Conservation (phyloP, 805 yeast genomes). For the Teunomyces gatunensis region DNA sequence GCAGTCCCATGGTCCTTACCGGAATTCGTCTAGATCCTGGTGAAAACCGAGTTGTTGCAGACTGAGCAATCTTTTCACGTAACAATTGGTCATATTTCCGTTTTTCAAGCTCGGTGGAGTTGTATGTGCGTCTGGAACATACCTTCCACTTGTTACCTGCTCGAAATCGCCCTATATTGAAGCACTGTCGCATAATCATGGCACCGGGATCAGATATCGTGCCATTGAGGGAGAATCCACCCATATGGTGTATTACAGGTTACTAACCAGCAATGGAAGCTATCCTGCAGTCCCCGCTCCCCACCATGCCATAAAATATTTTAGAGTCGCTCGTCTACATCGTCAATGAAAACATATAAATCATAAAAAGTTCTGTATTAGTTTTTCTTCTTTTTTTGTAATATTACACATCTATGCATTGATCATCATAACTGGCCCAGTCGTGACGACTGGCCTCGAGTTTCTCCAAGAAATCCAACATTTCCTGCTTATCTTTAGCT, state of each 20-base stretch:
- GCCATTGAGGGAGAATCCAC: not conserved
- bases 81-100: constrained; percentile 13
- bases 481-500: constrained; percentile 17
- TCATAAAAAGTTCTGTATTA: not conserved
- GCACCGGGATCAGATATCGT: not conserved
- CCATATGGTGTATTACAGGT: not conserved
- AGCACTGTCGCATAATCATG: too few relatives aligned
- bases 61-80: not conserved
- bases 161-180: too few relatives aligned
- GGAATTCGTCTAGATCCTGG: constrained; percentile 9
- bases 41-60: not conserved
- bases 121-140: not conserved
- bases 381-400: too few relatives aligned
- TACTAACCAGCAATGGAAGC: not conserved
- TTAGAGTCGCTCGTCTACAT: too few relatives aligned
- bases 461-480: constrained; percentile 25
- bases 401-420: constrained; percentile 4
- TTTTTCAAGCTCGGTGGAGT: constrained; percentile 10
- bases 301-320: not conserved
- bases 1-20: constrained; percentile 18
- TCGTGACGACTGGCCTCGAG: constrained; percentile 25
- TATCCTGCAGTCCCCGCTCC: not conserved
- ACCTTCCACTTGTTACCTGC: not conserved
- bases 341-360: not conserved
- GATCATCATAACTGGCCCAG: constrained; percentile 35